These are phyloP conservation scores for Vanderwaltozyma verrucispora DNA, from an alignment of 805 yeast genomes.

Conservation along the genomic window DNA sequence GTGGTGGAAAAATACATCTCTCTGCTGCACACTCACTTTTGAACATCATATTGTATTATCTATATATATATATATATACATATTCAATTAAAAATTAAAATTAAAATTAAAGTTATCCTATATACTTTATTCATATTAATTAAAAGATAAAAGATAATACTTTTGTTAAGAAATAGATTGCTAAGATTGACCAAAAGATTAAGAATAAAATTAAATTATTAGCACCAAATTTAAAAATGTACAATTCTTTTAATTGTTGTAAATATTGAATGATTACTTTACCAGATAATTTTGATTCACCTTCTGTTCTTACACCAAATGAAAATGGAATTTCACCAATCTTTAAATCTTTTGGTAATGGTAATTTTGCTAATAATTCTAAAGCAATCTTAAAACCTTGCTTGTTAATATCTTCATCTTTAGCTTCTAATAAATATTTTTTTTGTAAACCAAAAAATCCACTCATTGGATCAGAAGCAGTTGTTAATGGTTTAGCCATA, in stretches of 20 bases:
- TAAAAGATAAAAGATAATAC: conserved; percentile 15
- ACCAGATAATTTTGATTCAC: conserved; percentile 40
- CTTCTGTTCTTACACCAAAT: conserved; percentile 45
- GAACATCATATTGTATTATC: too few species aligned
- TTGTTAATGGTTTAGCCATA: conserved; percentile 39
- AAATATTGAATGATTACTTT: conserved; percentile 40
- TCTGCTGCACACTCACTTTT: too few species aligned
- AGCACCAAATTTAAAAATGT: conserved; percentile 36
- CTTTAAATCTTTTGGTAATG: conserved; percentile 29
- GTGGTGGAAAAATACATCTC: too few species aligned
- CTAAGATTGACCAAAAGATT: conserved; percentile 23
- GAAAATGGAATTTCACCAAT: conserved; percentile 42
- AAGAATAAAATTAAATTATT: conserved; percentile 29
- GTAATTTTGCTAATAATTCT: conserved; percentile 38
- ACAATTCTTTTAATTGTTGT: conserved; percentile 37
- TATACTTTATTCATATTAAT: background rate
- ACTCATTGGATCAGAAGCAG: conserved; percentile 45
- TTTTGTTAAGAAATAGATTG: conserved; percentile 23
- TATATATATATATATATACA: too few species aligned
- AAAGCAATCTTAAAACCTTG: conserved; percentile 43
- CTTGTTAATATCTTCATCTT: conserved; percentile 30
- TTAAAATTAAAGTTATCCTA: too few species aligned
- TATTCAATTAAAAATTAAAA: too few species aligned
- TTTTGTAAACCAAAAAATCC: conserved; percentile 43
- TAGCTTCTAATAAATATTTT: conserved; percentile 31